Evolutionary conservation across 352 stramenopile species (phyloP), one percentile per base, ranked within the genome.

Genomic region (Phytopythium ostracodes): DNA sequence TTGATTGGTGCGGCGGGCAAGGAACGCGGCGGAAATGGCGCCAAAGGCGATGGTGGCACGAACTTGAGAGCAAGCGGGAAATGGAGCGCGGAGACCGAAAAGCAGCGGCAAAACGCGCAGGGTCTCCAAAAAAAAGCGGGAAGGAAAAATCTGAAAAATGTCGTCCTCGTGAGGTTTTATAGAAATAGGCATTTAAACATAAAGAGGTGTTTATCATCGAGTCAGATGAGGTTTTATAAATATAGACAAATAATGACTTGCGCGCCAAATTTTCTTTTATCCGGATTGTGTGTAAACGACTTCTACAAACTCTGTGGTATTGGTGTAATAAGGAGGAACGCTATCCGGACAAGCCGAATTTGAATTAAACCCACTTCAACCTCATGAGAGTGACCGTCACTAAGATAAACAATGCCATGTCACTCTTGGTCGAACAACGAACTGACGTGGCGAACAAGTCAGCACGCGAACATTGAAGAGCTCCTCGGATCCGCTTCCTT

Each of bases 61-160:
- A 44, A n/a, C 17, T 44, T 15, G 25, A 42, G 62, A 56, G 69
- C 59, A 50, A 31, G 25, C 47, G 46, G 46, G 24, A 53, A 53
- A 27, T 44, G 38, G 36, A 44, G 38, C 38, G 38, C 7, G 1
- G 42, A 24, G 18, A n/a, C 42, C 18, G 20, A 9, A 25, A 47
- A 1, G 42, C 24, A 35, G 33, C 33, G 31, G 31, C 31, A 36
- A 36, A 36, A 36, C 4, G 31, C 31, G 7, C 33, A 38, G 33
- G 29, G 33, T 38, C 33, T 11, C 31, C 31, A 36, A 38, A 38
- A 38, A 38, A 38, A 38, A 10, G 33, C 33, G 33, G 33, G 33
- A 38, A 38, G 33, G 33, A 38, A 38, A 38, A 38, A 38, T 38
- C 33, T 38, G 31, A 38, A 38, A 38, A 38, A 38, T 14, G 7